phyloP scores from a whole-genome alignment of 176 grass and related monocot species.

The Oryza meridionalis region DNA sequence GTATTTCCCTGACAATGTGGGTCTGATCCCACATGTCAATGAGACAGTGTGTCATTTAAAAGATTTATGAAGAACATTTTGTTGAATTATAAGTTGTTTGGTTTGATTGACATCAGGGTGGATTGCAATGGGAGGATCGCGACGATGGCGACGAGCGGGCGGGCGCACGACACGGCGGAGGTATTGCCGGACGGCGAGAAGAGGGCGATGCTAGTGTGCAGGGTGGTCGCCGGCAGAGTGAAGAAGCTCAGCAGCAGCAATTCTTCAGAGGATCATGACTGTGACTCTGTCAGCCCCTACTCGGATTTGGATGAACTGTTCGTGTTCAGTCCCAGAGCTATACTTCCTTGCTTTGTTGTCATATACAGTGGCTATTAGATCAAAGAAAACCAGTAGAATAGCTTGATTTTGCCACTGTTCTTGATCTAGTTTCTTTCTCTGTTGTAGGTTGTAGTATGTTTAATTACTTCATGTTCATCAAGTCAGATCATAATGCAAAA shows the following conservation, averaged over 20 bases:
- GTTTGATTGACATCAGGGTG: constrained; percentile 25
- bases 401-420: constrained; percentile 14
- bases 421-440: neutral
- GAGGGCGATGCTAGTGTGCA: constrained; percentile 84
- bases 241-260: constrained; percentile 42
- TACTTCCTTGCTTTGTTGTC: constrained; percentile 90
- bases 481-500: neutral
- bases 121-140: constrained; percentile 61
- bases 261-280: constrained; percentile 50
- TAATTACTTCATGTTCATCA: constrained; percentile 7
- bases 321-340: constrained; percentile 73
- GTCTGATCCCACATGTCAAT: neutral
- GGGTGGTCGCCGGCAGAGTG: constrained; percentile 88
- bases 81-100: neutral
- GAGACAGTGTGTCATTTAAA: neutral
- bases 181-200: constrained; percentile 31
- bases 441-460: constrained; percentile 15
- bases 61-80: neutral
- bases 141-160: constrained; percentile 70
- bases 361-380: constrained; percentile 66
- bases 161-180: constrained; percentile 55
- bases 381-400: neutral
- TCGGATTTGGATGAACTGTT: constrained; percentile 75
- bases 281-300: constrained; percentile 32
- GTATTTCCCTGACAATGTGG: neutral